phyloP scores from a whole-genome alignment of 306 rosid species.

The Ormosia semicastrata region DNA sequence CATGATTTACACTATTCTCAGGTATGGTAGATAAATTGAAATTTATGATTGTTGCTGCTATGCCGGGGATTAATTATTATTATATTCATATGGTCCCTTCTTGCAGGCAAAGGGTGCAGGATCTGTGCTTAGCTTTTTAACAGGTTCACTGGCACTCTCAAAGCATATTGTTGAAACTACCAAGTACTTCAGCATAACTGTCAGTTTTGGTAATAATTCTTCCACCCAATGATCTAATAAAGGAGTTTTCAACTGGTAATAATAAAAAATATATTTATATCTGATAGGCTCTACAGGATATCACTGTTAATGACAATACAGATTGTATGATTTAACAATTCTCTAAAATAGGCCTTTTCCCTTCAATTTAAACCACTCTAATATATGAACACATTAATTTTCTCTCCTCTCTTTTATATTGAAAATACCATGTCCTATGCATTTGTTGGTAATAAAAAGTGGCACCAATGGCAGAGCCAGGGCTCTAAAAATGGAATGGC shows the following conservation, averaged over 20 bases:
- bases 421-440: background rate
- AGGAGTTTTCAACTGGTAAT: background rate
- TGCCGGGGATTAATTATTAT: background rate
- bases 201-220: constrained; percentile 79
- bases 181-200: constrained; percentile 87
- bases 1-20: constrained; percentile 80
- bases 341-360: background rate
- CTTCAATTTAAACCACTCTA: background rate
- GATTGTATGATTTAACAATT: background rate
- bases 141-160: constrained; percentile 80
- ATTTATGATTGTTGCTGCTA: constrained; percentile 17
- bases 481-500: background rate
- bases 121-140: constrained; percentile 86
- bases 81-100: background rate
- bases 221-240: background rate
- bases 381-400: background rate
- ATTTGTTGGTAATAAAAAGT: background rate
- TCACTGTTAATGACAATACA: background rate
- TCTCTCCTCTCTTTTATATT: background rate
- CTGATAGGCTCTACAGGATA: background rate
- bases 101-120: constrained; percentile 93
- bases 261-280: background rate
- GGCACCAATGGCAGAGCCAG: background rate
- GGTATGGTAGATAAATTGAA: constrained; percentile 41
- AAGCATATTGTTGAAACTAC: constrained; percentile 87